A percentile compares a stretch with the other conserved stretches of the same genome.
Evolutionary conservation across 305 asterid genomes (phyloP).

Genomic region (Lippia alba): DNA sequence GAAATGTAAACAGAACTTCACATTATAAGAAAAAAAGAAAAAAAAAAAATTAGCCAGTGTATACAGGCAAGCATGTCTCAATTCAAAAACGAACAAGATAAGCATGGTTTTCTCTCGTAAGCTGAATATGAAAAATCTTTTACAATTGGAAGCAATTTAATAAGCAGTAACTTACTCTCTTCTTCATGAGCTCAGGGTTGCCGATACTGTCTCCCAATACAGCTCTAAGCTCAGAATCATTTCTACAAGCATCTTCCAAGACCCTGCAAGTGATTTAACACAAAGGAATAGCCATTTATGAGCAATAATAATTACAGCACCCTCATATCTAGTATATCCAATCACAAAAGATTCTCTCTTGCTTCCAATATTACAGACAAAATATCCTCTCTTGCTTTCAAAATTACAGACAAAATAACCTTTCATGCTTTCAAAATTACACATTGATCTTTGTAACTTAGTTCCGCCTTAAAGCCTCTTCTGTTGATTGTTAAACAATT

Average conservation of each 20-base stretch:
- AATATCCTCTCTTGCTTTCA: too few species aligned
- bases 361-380: not conserved
- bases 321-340: not conserved
- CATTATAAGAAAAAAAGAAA: too few species aligned
- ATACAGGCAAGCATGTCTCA: not conserved
- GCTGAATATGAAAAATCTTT: not conserved
- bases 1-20: constrained; percentile 3
- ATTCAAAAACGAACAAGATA: not conserved
- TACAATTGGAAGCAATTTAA: constrained; percentile 1
- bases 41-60: too few species aligned
- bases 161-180: constrained; percentile 51
- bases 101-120: not conserved
- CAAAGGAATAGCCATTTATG: constrained; percentile 22
- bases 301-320: not conserved
- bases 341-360: not conserved
- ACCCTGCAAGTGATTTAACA: constrained; percentile 55
- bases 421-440: not conserved
- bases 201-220: constrained; percentile 95
- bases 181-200: constrained; percentile 89
- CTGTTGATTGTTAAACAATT: not conserved
- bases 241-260: constrained; percentile 85
- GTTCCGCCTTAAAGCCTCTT: not conserved
- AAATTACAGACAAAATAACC: not conserved
- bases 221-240: constrained; percentile 89
- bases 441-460: not conserved